Conservation (phyloP, 495 filamentous ascomycete genomes). For the Neurospora sp. region DNA sequence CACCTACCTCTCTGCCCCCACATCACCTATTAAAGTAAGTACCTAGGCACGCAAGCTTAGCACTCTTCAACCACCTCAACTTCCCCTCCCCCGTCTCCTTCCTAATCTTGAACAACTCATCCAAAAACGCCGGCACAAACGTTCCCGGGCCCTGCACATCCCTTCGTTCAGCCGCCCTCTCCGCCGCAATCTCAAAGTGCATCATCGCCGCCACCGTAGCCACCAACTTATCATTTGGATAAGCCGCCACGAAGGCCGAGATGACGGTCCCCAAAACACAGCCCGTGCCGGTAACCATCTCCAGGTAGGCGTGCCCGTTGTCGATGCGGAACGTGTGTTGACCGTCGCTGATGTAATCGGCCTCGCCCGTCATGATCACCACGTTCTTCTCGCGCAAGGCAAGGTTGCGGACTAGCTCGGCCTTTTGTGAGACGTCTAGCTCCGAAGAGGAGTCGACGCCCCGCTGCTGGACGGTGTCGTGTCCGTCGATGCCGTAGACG, state of each 20-base stretch:
- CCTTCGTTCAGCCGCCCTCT: conserved; percentile 51
- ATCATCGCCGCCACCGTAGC: conserved; percentile 59
- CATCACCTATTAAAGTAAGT: not conserved
- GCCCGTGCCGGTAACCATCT: conserved; percentile 78
- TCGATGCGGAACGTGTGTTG: conserved; percentile 49
- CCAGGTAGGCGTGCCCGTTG: conserved; percentile 72
- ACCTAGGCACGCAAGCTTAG: conserved; percentile 33
- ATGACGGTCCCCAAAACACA: conserved; percentile 78
- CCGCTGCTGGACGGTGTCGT: conserved; percentile 49
- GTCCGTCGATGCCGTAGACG: conserved; percentile 61
- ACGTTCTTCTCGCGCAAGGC: conserved; percentile 60
- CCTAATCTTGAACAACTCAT: conserved; percentile 50
- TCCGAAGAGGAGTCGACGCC: conserved; percentile 77
- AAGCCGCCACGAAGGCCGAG: conserved; percentile 57
- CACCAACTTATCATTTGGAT: conserved; percentile 52
- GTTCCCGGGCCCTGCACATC: conserved; percentile 73
- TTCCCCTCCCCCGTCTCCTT: conserved; percentile 37
- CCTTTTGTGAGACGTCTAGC: conserved; percentile 41
- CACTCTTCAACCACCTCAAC: conserved; percentile 44
- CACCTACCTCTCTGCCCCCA: not conserved
- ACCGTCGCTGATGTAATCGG: conserved; percentile 75
- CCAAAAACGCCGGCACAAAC: conserved; percentile 79
- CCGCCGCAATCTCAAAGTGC: conserved; percentile 79
- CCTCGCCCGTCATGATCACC: conserved; percentile 75
- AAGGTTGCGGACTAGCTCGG: conserved; percentile 49